phyloP scores from a whole-genome alignment of 768 basidiomycete species.

The Trametes cubensis region DNA sequence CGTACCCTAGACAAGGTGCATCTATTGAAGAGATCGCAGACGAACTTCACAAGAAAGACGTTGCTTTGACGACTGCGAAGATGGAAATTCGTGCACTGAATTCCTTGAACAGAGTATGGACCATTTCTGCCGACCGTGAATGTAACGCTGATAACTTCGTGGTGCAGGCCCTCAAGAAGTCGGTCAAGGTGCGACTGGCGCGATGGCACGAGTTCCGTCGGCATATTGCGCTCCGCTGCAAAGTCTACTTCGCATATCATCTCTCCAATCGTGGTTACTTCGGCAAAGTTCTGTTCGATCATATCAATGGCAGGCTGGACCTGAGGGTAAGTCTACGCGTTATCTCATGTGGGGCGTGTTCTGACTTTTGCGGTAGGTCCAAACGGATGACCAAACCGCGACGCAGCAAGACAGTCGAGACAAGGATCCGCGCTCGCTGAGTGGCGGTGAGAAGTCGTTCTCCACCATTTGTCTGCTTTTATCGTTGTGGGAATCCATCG shows the following conservation, averaged over 20 bases:
- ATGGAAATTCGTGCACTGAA: conserved; percentile 65
- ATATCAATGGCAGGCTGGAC: conserved; percentile 59
- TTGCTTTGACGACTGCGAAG: conserved; percentile 60
- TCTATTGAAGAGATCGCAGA: conserved; percentile 76
- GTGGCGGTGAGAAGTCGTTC: conserved; percentile 96
- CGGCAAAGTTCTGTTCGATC: conserved; percentile 88
- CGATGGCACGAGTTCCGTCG: conserved; percentile 89
- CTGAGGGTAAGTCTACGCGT: conserved; percentile 53
- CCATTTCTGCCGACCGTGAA: background rate
- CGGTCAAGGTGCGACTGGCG: conserved; percentile 63
- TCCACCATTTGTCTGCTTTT: conserved; percentile 92
- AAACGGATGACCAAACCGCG: conserved; percentile 77
- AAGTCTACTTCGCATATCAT: conserved; percentile 79
- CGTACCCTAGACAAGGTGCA: conserved; percentile 62
- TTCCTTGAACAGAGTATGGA: conserved; percentile 62
- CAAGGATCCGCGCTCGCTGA: conserved; percentile 84
- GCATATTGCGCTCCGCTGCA: conserved; percentile 87
- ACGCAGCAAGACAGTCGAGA: conserved; percentile 61
- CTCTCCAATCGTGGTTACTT: conserved; percentile 86
- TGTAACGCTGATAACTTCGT: background rate
- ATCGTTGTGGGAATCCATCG: conserved; percentile 95
- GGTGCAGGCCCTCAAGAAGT: conserved; percentile 63
- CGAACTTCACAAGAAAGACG: conserved; percentile 67
- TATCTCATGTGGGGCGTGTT: background rate
- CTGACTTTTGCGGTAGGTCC: conserved; percentile 49